Conservation (phyloP, 2,329 filamentous ascomycete genomes). For the Diaporthe longicolla region DNA sequence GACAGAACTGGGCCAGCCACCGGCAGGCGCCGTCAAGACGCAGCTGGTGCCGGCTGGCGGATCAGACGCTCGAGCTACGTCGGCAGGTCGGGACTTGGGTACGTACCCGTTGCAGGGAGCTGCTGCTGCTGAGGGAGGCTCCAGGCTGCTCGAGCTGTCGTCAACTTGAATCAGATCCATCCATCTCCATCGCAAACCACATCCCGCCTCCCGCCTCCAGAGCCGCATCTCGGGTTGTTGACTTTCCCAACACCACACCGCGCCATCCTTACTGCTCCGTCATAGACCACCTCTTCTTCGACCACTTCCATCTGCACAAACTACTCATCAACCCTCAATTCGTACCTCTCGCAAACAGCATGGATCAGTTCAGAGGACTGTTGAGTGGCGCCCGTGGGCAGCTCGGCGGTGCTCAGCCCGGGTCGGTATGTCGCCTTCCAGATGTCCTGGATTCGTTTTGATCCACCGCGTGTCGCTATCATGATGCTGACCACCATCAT, state of each 20-base stretch:
- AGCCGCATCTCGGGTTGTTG: constrained; percentile 18
- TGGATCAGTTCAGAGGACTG: constrained; percentile 95
- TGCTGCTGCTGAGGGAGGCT: constrained; percentile 2
- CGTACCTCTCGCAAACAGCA: constrained; percentile 56
- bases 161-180: constrained; percentile 45
- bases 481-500: constrained; percentile 41
- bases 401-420: constrained; percentile 72
- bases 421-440: constrained; percentile 66
- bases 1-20: not conserved
- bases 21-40: not conserved
- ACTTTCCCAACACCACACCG: constrained; percentile 28
- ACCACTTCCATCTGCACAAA: not conserved
- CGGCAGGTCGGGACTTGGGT: not conserved
- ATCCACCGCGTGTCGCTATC: not conserved
- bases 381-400: constrained; percentile 80
- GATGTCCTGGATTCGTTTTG: not conserved
- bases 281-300: not conserved
- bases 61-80: not conserved
- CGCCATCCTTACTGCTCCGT: not conserved
- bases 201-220: constrained; percentile 35
- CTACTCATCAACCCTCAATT: not conserved
- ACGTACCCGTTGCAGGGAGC: not conserved
- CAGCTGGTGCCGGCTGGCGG: constrained; percentile 12
- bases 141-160: constrained; percentile 51
- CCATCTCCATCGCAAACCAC: constrained; percentile 18